A percentile compares a stretch with the other conserved stretches of the same genome.
Evolutionary conservation across 257 asterid genomes (phyloP).

Genomic region (Ocimum tenuiflorum): DNA sequence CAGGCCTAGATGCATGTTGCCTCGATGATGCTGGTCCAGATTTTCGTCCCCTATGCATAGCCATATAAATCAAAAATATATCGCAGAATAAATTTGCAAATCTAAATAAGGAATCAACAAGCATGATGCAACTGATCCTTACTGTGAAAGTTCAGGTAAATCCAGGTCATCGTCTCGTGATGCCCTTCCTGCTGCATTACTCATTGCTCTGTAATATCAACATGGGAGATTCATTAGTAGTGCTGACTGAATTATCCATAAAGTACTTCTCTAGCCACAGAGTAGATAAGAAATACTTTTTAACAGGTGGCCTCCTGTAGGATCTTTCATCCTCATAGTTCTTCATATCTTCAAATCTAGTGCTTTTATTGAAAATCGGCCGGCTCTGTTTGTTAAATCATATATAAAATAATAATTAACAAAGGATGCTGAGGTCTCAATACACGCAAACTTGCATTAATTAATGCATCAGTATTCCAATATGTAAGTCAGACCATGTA

Average conservation of each 20-base stretch:
- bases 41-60: constrained; percentile 51
- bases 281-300: constrained; percentile 37
- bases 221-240: constrained; percentile 11
- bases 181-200: constrained; percentile 58
- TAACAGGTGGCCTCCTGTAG: constrained; percentile 56
- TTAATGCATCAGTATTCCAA: too few species aligned
- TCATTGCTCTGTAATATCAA: constrained; percentile 42
- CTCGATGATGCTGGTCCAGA: constrained; percentile 66
- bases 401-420: not conserved
- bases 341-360: too few species aligned
- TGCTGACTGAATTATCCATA: not conserved
- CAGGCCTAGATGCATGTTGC: constrained; percentile 54
- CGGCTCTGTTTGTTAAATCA: constrained; percentile 54
- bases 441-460: not conserved
- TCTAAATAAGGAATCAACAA: not conserved
- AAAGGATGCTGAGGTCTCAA: not conserved
- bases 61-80: constrained; percentile 1
- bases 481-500: not conserved
- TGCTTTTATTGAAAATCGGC: constrained; percentile 83
- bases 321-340: constrained; percentile 66
- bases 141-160: constrained; percentile 49
- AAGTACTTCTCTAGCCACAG: not conserved
- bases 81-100: constrained; percentile 4
- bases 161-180: constrained; percentile 85
- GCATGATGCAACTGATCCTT: constrained; percentile 5